These are phyloP conservation scores for Pseudogymnoascus sp. DNA, from an alignment of 2,329 filamentous ascomycete genomes.

Conservation along the genomic window DNA sequence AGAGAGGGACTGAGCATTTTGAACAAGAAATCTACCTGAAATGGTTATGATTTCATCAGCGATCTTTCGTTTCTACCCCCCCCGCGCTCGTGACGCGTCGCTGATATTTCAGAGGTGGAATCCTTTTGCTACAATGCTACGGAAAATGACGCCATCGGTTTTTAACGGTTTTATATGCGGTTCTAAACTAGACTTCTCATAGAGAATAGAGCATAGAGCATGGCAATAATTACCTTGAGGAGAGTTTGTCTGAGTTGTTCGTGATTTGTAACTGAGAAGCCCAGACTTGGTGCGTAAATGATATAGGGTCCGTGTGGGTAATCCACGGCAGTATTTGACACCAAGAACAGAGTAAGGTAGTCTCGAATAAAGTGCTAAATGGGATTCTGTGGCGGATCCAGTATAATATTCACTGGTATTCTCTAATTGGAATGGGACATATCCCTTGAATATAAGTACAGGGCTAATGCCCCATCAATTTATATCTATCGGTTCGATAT, in stretches of 20 bases:
- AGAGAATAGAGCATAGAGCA: background rate
- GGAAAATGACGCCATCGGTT: background rate
- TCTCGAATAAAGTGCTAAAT: background rate
- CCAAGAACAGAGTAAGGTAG: background rate
- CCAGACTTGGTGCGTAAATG: background rate
- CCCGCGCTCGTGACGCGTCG: background rate
- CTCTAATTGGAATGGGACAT: background rate
- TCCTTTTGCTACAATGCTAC: background rate
- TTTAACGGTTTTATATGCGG: background rate
- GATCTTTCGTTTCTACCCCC: background rate
- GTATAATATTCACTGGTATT: background rate
- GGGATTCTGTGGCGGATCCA: background rate
- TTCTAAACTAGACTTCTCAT: background rate
- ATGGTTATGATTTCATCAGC: background rate
- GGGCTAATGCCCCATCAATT: background rate
- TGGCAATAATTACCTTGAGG: background rate
- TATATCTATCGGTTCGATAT: background rate
- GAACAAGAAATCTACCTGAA: constrained; percentile 8
- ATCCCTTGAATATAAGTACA: background rate
- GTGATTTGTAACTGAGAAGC: background rate
- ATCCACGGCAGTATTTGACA: background rate
- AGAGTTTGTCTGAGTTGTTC: background rate
- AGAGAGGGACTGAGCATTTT: constrained; percentile 1
- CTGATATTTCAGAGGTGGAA: background rate
- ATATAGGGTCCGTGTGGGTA: background rate